phyloP scores from a whole-genome alignment of 2,329 filamentous ascomycete genomes.

The Sporothrix inflata region DNA sequence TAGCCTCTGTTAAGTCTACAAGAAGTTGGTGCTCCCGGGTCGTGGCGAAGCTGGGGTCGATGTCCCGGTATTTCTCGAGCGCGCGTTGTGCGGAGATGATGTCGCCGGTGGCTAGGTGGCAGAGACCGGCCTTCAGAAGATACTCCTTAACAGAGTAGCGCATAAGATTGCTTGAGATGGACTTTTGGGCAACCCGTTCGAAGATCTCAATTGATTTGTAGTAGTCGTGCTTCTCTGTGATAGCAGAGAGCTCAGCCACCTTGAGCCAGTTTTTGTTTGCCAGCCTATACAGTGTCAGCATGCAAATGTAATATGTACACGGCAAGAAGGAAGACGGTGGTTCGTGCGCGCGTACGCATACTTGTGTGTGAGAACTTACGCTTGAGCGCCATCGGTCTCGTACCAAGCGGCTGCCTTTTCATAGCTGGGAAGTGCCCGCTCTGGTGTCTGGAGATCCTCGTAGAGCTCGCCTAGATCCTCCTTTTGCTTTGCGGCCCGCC shows the following conservation, averaged over 20 bases:
- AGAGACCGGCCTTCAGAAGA: conserved; percentile 90
- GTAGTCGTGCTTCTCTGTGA: conserved; percentile 72
- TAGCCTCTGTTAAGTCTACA: conserved; percentile 71
- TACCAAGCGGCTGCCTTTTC: conserved; percentile 88
- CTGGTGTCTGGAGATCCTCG: conserved; percentile 80
- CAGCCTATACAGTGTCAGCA: conserved; percentile 54
- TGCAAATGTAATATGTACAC: neutral
- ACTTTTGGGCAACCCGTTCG: conserved; percentile 78
- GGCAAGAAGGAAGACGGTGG: neutral
- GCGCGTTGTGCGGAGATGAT: conserved; percentile 78
- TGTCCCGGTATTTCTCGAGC: conserved; percentile 78
- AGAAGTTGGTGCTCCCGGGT: conserved; percentile 84
- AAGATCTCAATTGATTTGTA: conserved; percentile 79
- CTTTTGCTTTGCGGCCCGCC: conserved; percentile 86
- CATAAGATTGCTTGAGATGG: conserved; percentile 89
- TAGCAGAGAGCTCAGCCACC: conserved; percentile 81
- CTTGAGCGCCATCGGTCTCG: conserved; percentile 80
- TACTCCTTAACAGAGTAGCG: conserved; percentile 95
- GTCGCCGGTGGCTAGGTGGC: conserved; percentile 75
- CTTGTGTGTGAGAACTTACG: conserved; percentile 51
- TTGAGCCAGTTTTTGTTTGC: conserved; percentile 95
- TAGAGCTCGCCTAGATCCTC: conserved; percentile 86
- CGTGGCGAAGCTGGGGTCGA: conserved; percentile 74
- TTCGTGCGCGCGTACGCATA: no score
- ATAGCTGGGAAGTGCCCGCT: conserved; percentile 79